These are phyloP conservation scores for Pythium plurisporium DNA, from an alignment of 352 stramenopile species.

Conservation along the genomic window DNA sequence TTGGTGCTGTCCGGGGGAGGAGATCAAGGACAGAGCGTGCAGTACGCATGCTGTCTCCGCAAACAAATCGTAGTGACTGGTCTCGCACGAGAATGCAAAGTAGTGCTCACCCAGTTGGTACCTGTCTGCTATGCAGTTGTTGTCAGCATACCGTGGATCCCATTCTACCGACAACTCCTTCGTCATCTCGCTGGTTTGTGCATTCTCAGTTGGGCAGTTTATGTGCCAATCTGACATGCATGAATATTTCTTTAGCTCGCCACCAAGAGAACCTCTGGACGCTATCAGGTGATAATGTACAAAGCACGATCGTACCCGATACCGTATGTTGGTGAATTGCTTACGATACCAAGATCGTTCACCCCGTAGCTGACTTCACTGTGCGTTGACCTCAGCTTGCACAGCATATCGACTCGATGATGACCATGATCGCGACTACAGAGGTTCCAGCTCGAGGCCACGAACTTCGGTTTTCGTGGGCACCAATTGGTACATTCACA, in stretches of 20 bases:
- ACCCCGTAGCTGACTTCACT: background rate
- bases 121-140: slow-evolving; percentile 23
- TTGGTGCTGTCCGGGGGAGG: slow-evolving; percentile 24
- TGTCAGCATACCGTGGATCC: slow-evolving; percentile 15
- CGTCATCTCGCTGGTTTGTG: slow-evolving; percentile 13
- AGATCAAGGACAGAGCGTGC: slow-evolving; percentile 26
- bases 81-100: background rate
- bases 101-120: background rate
- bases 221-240: background rate
- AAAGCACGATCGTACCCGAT: slow-evolving; percentile 19
- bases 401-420: slow-evolving; percentile 17
- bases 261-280: slow-evolving; percentile 8
- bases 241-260: background rate
- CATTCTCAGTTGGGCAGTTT: background rate
- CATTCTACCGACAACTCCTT: slow-evolving; percentile 18
- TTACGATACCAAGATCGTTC: background rate
- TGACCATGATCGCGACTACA: background rate
- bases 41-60: slow-evolving; percentile 27
- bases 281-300: background rate
- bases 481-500: background rate
- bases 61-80: background rate
- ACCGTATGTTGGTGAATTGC: slow-evolving; percentile 1
- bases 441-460: slow-evolving; percentile 1
- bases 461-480: background rate
- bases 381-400: slow-evolving; percentile 9